A percentile compares a stretch with the other conserved stretches of the same genome.
Evolutionary conservation across 306 rosid species (phyloP).

Genomic region (Gastrolobium bilobum): DNA sequence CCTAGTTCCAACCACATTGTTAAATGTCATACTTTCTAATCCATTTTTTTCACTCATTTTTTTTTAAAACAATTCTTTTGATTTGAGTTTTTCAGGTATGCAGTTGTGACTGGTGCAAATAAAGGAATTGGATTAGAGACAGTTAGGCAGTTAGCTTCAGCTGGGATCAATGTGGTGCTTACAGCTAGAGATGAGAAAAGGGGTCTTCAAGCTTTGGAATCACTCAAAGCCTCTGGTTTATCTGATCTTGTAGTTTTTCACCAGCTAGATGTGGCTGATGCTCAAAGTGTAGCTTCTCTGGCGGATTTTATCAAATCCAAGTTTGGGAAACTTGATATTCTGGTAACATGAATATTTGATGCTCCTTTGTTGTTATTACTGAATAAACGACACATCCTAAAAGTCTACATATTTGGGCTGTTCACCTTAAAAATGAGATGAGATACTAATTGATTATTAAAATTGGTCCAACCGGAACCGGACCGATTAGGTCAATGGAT

Average conservation of each 20-base stretch:
- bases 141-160: constrained; percentile 50
- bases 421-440: background rate
- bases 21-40: too few relatives aligned
- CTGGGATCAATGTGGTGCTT: constrained; percentile 55
- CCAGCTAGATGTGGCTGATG: constrained; percentile 54
- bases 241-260: constrained; percentile 48
- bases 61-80: too few relatives aligned
- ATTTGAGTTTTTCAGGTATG: constrained; percentile 34
- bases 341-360: constrained; percentile 45
- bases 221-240: constrained; percentile 23
- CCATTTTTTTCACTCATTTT: too few relatives aligned
- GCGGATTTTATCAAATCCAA: constrained; percentile 46
- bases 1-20: too few relatives aligned
- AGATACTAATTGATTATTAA: background rate
- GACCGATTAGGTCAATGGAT: too few relatives aligned
- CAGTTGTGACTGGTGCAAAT: constrained; percentile 54
- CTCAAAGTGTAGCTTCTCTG: constrained; percentile 51
- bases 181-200: constrained; percentile 56
- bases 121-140: constrained; percentile 57
- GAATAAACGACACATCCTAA: background rate
- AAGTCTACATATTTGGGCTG: background rate
- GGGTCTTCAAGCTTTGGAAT: constrained; percentile 54
- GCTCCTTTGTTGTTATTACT: background rate
- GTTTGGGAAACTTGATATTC: constrained; percentile 60
- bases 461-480: background rate